A percentile compares a stretch with the other conserved stretches of the same genome.
Evolutionary conservation across 2,329 filamentous ascomycete species (phyloP).

Genomic region (Arthrobotrys musiformis): DNA sequence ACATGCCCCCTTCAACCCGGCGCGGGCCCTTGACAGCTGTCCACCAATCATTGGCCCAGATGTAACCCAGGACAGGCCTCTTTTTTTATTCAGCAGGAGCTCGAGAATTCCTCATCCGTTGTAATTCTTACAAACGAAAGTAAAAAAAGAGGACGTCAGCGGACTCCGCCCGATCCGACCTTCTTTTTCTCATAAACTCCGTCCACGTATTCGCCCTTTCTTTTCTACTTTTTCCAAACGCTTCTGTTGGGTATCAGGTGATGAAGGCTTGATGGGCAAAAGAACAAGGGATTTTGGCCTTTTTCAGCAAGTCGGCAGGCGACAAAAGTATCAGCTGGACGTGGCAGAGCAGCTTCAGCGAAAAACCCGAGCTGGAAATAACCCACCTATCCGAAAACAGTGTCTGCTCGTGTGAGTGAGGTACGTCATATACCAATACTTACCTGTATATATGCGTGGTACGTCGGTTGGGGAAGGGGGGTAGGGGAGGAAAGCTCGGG

Average conservation of each 20-base stretch:
- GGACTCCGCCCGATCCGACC: constrained; percentile 48
- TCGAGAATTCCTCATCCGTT: constrained; percentile 23
- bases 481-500: constrained; percentile 16
- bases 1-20: constrained; percentile 14
- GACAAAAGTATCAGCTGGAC: constrained; percentile 39
- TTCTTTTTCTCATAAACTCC: constrained; percentile 8
- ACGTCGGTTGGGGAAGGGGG: constrained; percentile 8
- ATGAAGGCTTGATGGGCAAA: constrained; percentile 24
- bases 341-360: constrained; percentile 51
- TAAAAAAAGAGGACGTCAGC: constrained; percentile 46
- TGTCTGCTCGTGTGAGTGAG: constrained; percentile 49
- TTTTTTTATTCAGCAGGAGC: constrained; percentile 36
- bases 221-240: too few species aligned
- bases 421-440: constrained; percentile 39
- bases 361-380: constrained; percentile 6
- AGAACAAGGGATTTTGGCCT: constrained; percentile 13
- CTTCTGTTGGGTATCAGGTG: constrained; percentile 29
- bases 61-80: constrained; percentile 36
- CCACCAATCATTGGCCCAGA: constrained; percentile 47
- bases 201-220: constrained; percentile 11
- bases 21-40: constrained; percentile 37
- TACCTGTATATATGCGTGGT: neutral
- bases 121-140: constrained; percentile 43
- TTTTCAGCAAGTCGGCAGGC: constrained; percentile 1
- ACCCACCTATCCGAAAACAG: constrained; percentile 38